A percentile compares a stretch with the other conserved stretches of the same genome.
Evolutionary conservation across 148 eudicot genomes (phyloP).

Genomic region (Spergularia bocconei): DNA sequence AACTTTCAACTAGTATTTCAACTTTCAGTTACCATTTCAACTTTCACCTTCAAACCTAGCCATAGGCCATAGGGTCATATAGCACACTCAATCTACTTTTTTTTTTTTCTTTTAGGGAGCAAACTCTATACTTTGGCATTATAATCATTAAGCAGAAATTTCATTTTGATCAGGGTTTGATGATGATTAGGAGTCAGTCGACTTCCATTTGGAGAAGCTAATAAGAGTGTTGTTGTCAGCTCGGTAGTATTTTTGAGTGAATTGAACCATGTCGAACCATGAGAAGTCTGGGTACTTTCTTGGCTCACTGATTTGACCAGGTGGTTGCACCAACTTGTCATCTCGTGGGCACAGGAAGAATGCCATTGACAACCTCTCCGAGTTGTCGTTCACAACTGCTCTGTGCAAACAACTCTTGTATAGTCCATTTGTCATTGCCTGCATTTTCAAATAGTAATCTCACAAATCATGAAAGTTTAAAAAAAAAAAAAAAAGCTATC

Average conservation of each 20-base stretch:
- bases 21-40: too few species aligned
- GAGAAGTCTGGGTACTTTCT: slow-evolving; percentile 54
- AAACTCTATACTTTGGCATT: too few species aligned
- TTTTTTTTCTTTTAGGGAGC: too few species aligned
- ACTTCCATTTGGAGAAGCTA: slow-evolving; percentile 34
- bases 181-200: neutral
- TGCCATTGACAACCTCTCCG: slow-evolving; percentile 37
- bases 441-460: neutral
- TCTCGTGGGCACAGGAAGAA: slow-evolving; percentile 43
- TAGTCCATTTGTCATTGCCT: slow-evolving; percentile 57
- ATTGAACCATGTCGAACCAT: slow-evolving; percentile 38
- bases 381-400: slow-evolving; percentile 45
- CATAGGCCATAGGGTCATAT: too few species aligned
- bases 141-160: too few species aligned
- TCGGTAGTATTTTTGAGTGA: slow-evolving; percentile 45
- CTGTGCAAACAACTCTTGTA: slow-evolving; percentile 65
- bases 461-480: too few species aligned
- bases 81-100: too few species aligned
- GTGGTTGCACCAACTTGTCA: slow-evolving; percentile 46
- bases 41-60: too few species aligned
- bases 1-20: too few species aligned
- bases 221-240: slow-evolving; percentile 40
- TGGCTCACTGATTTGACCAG: slow-evolving; percentile 9
- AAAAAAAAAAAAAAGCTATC: too few species aligned
- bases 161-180: too few species aligned